Evolutionary conservation across 257 asterid genomes (phyloP), one percentile per base, ranked within the genome.

Genomic region (Eucommia ulmoides): DNA sequence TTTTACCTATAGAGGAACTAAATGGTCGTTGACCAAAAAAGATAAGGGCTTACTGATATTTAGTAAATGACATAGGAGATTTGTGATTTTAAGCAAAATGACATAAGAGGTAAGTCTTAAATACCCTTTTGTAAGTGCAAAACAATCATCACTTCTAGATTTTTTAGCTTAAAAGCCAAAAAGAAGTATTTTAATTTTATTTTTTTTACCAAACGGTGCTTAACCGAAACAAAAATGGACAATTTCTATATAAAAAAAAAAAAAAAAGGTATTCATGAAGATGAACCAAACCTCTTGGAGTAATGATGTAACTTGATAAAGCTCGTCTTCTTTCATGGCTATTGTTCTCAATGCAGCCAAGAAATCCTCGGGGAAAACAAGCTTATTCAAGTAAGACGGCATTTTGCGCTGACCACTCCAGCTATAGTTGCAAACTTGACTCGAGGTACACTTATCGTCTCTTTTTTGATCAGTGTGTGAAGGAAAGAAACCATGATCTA

Each of bases 321-420:
- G 77, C 62, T 89, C 85, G 23, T 45, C 64, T 56, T 82, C 94
- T 60, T 74, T 82, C 96, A 82, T 82, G 66, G 94, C 71, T 52
- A 84, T 62, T 20, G 98, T 80, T 72, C 94, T 78, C 68, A 89
- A 60, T 63, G 94, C 76, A 55, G 85, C 69, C 74, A 89, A 70
- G 68, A 85, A 85, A 23, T 76, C 78, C 53, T 81, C 96, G 1
- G 98, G 96, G 48, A 89, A 89, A 62, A 89, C 78, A 33, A 85
- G 88, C 53, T 74, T 76, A 63, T 66, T 59, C 26, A 57, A 18
- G 57, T 85, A 89, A 23, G 94, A 72, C 24, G 96, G 93, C 41
- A 50, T 61, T 62, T 74, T 82, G 62, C 94, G 93, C 47, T 61
- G 60, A 26, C 93, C 94, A 47, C 91, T 82, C 93, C 94, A 84